A percentile compares a stretch with the other conserved stretches of the same genome.
phyloP scores from a whole-genome alignment of 192 early-diverging fungal genomes.

The Geranomyces michiganensis region DNA sequence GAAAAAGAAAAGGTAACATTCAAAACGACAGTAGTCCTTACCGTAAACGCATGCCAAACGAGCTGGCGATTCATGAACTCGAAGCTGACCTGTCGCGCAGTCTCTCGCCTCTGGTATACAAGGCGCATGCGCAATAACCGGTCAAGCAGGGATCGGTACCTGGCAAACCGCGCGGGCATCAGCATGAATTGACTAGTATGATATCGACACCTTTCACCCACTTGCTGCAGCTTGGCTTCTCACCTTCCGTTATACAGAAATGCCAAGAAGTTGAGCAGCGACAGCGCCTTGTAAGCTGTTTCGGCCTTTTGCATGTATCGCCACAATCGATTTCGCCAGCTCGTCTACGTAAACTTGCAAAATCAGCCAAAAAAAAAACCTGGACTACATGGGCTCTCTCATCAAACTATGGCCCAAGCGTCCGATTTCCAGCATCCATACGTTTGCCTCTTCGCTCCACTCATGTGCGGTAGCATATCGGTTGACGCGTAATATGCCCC shows the following conservation, averaged over 20 bases:
- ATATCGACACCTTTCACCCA: too few species aligned
- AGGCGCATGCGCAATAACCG: conserved; percentile 80
- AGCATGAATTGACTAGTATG: too few species aligned
- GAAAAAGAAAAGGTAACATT: too few species aligned
- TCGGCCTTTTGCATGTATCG: conserved; percentile 49
- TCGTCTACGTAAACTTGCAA: too few species aligned
- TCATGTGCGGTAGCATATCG: conserved; percentile 63
- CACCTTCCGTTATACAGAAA: conserved; percentile 85
- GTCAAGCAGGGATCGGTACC: conserved; percentile 77
- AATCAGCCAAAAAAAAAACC: too few species aligned
- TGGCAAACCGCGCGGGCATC: conserved; percentile 24
- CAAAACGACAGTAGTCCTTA: conserved; percentile 25
- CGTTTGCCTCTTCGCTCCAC: conserved; percentile 72
- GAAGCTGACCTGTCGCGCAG: conserved; percentile 79
- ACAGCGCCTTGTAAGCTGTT: conserved; percentile 58
- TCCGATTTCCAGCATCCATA: conserved; percentile 9
- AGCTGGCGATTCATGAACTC: conserved; percentile 94
- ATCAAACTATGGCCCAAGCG: too few species aligned
- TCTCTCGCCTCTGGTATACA: conserved; percentile 75
- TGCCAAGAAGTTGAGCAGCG: conserved; percentile 79
- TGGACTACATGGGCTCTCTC: too few species aligned
- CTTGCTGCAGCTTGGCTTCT: too few species aligned
- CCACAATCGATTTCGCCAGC: conserved; percentile 37
- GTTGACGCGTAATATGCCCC: conserved; percentile 66
- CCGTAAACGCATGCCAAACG: conserved; percentile 89